Conservation (phyloP, 2,329 filamentous ascomycete species). For the Escovopsis sp. region DNA sequence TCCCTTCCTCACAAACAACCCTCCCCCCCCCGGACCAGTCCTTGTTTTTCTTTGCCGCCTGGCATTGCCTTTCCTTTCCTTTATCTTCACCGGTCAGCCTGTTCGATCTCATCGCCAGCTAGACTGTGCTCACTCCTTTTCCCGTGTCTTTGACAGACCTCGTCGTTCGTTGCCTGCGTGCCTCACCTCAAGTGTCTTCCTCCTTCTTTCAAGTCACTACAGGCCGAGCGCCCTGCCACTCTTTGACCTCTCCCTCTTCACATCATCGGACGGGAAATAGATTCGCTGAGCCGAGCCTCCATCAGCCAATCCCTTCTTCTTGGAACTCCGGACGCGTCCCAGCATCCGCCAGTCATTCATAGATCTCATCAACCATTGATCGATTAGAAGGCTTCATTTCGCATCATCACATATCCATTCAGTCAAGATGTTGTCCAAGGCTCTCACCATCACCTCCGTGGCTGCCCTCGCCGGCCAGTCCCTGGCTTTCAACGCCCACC, state of each 20-base stretch:
- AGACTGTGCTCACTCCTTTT: constrained; percentile 22
- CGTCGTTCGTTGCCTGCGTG: constrained; percentile 19
- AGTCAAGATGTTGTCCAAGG: constrained; percentile 28
- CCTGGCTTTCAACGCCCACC: constrained; percentile 27
- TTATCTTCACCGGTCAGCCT: constrained; percentile 9
- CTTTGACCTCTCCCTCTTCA: neutral
- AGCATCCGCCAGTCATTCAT: neutral
- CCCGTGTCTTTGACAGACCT: constrained; percentile 39
- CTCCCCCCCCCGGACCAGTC: constrained; percentile 5
- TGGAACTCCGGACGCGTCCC: too few species aligned
- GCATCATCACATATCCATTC: constrained; percentile 1
- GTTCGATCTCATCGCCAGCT: constrained; percentile 11
- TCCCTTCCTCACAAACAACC: too few species aligned
- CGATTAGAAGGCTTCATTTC: neutral
- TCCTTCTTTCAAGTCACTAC: too few species aligned
- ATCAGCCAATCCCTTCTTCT: too few species aligned
- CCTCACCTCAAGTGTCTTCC: constrained; percentile 9
- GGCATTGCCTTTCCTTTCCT: constrained; percentile 10
- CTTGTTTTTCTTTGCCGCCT: constrained; percentile 10
- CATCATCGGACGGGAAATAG: too few species aligned
- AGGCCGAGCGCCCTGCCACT: neutral
- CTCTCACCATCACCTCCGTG: constrained; percentile 27
- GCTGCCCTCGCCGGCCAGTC: constrained; percentile 29
- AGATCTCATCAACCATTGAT: neutral
- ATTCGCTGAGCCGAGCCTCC: too few species aligned